Evolutionary conservation across 345 rosid species (phyloP), one percentile per base, ranked within the genome.

Genomic region (Euphorbia pulcherrima): DNA sequence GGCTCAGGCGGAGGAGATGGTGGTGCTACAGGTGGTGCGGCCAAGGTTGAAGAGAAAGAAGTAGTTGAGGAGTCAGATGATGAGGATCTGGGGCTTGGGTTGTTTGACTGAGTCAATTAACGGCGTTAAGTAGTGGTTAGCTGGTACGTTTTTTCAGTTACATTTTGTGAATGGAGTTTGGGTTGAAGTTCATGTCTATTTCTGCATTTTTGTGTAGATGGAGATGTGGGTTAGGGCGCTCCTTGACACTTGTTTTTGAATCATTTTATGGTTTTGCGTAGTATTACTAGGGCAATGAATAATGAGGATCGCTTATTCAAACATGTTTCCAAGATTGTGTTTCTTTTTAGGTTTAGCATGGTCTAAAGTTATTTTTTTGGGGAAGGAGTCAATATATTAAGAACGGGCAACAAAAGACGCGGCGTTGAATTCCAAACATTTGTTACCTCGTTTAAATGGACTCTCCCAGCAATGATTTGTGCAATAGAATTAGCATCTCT

Each of bases 61-160:
- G 53, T 55, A 4, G 77, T 14, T 1, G 77, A 74, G 65, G 77
- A 74, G 9, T 68, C 73, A 0, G 77, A 74, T 18, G 77, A 74
- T 18, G 77, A 74, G 2, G 77, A 68, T 33, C 0, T 63, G 28
- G 63, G 6, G 1, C 10, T 11, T 46, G 33, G 72, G 33, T 35
- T 73, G 62, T 73, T 73, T n/a, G 76, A 73, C 12, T 67, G 56
- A 58, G 40, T 35, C 5, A 44, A 2, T 14, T 10, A 18, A 16
- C 2, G 61, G 6, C 40, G 4, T n/a, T 46, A 3, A 65, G 52
- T 44, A 24, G 8, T 24, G 47, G 20, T 7, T 62, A 13, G 11
- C 8, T n/a, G 47, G 18, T 41, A 1, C 13, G 5, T 39, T 21
- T 62, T 14, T 35, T 10, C 44, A 59, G 23, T 62, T 44, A 1